These are phyloP conservation scores for Vicia sativa DNA, from an alignment of 306 rosid species.

Conservation along the genomic window DNA sequence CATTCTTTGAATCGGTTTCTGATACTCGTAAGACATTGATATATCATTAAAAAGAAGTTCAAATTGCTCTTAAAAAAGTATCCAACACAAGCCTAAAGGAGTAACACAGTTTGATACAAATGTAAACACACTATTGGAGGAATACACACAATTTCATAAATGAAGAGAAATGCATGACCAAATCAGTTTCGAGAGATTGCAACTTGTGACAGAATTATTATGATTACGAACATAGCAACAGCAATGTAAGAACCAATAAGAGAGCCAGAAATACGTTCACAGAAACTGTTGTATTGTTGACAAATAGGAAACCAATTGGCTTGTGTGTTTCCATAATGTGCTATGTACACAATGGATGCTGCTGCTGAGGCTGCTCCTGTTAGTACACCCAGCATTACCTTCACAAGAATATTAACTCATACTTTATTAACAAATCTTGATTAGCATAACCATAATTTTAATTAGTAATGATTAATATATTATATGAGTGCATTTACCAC, in stretches of 20 bases:
- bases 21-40: too few relatives aligned
- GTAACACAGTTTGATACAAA: constrained; percentile 24
- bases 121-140: background rate
- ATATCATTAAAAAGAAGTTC: too few relatives aligned
- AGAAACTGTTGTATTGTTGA: constrained; percentile 55
- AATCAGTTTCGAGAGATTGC: constrained; percentile 51
- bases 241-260: constrained; percentile 58
- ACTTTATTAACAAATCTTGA: background rate
- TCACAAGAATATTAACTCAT: constrained; percentile 26
- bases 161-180: background rate
- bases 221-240: constrained; percentile 38
- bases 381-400: constrained; percentile 59
- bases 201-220: constrained; percentile 46
- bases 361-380: constrained; percentile 65
- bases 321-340: constrained; percentile 55
- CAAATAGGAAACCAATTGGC: constrained; percentile 62
- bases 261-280: constrained; percentile 54
- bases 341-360: constrained; percentile 52
- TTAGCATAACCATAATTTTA: background rate
- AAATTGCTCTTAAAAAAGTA: background rate
- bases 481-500: constrained; percentile 47
- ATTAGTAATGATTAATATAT: too few relatives aligned
- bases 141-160: background rate
- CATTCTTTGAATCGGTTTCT: too few relatives aligned
- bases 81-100: constrained; percentile 16